Evolutionary conservation across 495 filamentous ascomycete species (phyloP).

Genomic region (Endocarpon pusillum): DNA sequence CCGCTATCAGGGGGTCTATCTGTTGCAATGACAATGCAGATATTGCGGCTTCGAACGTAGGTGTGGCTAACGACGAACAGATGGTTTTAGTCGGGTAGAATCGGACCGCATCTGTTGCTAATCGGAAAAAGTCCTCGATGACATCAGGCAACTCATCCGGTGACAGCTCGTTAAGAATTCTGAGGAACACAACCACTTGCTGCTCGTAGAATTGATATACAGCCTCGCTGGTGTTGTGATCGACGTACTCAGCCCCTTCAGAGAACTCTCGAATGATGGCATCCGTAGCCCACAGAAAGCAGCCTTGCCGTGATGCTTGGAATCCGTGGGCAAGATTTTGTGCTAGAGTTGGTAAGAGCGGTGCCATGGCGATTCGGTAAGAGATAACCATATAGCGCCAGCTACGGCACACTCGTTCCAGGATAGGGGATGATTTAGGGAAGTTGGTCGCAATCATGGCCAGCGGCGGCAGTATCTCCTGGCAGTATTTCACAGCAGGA

Average conservation of each 20-base stretch:
- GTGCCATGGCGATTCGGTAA: constrained; percentile 75
- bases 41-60: constrained; percentile 73
- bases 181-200: constrained; percentile 73
- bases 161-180: constrained; percentile 69
- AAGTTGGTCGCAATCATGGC: constrained; percentile 74
- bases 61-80: constrained; percentile 53
- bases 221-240: constrained; percentile 60
- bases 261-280: constrained; percentile 91
- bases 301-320: constrained; percentile 71
- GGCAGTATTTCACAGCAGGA: constrained; percentile 89
- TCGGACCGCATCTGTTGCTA: constrained; percentile 74
- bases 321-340: constrained; percentile 77
- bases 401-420: constrained; percentile 83
- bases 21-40: constrained; percentile 76
- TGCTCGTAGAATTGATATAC: constrained; percentile 92
- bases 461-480: constrained; percentile 77
- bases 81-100: constrained; percentile 79
- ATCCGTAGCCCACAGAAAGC: constrained; percentile 93
- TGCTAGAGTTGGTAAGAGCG: constrained; percentile 69
- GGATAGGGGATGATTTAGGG: constrained; percentile 64
- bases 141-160: constrained; percentile 88
- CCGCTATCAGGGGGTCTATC: constrained; percentile 74
- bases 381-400: constrained; percentile 94
- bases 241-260: constrained; percentile 70
- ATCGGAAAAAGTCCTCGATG: constrained; percentile 96